phyloP scores from a whole-genome alignment of 345 rosid genomes.

The Euphorbia pulcherrima region DNA sequence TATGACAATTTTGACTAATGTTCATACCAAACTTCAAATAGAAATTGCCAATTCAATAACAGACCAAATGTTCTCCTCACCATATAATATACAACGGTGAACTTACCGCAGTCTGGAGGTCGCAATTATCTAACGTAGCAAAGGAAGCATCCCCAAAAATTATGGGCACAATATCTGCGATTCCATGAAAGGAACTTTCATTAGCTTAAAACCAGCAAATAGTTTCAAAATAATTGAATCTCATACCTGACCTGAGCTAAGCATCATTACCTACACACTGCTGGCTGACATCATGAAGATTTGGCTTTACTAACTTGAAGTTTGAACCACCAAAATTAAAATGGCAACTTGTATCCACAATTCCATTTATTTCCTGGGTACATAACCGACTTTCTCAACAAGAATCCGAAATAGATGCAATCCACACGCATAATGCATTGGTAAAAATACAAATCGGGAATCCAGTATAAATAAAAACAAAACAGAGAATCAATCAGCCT shows the following conservation, averaged over 20 bases:
- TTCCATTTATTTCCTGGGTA: conserved; percentile 1
- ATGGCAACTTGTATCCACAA: conserved; percentile 30
- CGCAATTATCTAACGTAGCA: conserved; percentile 41
- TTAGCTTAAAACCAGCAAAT: conserved; percentile 1
- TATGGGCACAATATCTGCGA: conserved; percentile 59
- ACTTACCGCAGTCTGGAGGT: conserved; percentile 44
- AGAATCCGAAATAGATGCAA: background rate
- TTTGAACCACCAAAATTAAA: conserved; percentile 29
- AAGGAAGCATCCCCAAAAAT: conserved; percentile 44
- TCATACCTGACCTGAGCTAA: conserved; percentile 1
- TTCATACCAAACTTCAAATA: no score
- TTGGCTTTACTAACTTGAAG: conserved; percentile 37
- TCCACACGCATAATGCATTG: no score
- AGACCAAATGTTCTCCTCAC: no score
- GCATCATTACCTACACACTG: conserved; percentile 37
- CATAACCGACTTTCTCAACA: background rate
- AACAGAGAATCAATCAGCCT: no score
- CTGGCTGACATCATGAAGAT: conserved; percentile 32
- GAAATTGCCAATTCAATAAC: no score
- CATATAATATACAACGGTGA: background rate
- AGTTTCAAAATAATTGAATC: background rate
- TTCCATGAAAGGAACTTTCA: conserved; percentile 13
- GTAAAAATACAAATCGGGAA: no score
- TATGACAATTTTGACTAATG: no score
- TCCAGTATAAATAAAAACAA: no score